These are phyloP conservation scores for Vaccinium myrtillus DNA, from an alignment of 148 eudicot species.

Conservation along the genomic window DNA sequence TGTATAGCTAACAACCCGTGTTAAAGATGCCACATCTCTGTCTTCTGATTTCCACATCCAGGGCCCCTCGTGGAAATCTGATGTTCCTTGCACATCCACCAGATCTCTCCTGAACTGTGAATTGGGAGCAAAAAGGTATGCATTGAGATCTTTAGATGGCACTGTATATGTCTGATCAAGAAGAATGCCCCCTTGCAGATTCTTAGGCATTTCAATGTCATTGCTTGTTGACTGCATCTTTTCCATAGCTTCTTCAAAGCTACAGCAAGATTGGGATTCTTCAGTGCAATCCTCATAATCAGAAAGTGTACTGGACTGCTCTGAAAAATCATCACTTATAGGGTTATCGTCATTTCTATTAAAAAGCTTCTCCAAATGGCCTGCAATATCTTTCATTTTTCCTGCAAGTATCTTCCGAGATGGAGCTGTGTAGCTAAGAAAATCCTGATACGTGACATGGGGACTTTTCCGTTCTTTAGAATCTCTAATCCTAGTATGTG, in stretches of 20 bases:
- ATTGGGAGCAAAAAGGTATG: conserved; percentile 59
- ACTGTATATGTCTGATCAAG: conserved; percentile 56
- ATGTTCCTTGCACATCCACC: conserved; percentile 59
- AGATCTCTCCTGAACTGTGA: conserved; percentile 59
- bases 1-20: too few species aligned
- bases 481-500: conserved; percentile 24
- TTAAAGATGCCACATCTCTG: too few species aligned
- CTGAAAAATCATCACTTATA: conserved; percentile 55
- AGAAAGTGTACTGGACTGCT: conserved; percentile 47
- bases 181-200: conserved; percentile 74
- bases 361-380: conserved; percentile 69
- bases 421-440: conserved; percentile 25
- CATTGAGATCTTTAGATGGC: conserved; percentile 63
- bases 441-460: conserved; percentile 25
- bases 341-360: conserved; percentile 53
- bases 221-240: conserved; percentile 45
- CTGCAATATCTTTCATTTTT: conserved; percentile 59
- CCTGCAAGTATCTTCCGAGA: conserved; percentile 49
- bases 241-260: conserved; percentile 65
- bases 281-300: conserved; percentile 56
- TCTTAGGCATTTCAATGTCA: conserved; percentile 57
- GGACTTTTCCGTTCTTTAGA: conserved; percentile 35
- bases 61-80: too few species aligned
- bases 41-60: too few species aligned
- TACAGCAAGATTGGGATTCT: conserved; percentile 37